Conservation (phyloP, 83 land plant species). For the Isoetes engelmannii region DNA sequence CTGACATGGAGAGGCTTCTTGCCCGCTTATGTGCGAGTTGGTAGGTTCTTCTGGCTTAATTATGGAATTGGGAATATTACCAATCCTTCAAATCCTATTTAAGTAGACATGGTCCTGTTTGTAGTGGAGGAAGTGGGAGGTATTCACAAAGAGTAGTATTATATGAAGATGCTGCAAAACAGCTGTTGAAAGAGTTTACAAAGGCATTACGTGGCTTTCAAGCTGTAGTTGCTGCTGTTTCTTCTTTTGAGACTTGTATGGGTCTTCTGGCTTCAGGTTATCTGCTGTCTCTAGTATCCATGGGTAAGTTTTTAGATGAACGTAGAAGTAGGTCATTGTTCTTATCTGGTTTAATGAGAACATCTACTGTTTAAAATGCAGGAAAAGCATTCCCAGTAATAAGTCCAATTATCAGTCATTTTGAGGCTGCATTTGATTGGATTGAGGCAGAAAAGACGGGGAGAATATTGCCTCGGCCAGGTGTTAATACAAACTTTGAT, state of each 20-base stretch:
- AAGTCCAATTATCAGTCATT: constrained; percentile 42
- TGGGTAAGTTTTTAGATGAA: constrained; percentile 38
- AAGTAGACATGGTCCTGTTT: background rate
- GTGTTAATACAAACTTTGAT: constrained; percentile 77
- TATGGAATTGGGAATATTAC: too few species aligned
- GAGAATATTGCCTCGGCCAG: constrained; percentile 66
- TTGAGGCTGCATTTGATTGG: constrained; percentile 94
- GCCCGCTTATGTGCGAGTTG: constrained; percentile 71
- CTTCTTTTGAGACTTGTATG: constrained; percentile 31
- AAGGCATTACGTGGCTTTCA: constrained; percentile 72
- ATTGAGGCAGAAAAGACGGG: constrained; percentile 74
- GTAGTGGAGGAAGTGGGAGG: constrained; percentile 80
- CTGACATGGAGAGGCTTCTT: constrained; percentile 89
- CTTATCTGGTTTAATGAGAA: too few species aligned
- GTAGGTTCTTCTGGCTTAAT: constrained; percentile 21
- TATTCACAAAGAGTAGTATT: constrained; percentile 65
- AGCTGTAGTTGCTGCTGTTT: constrained; percentile 52
- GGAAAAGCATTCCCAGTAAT: constrained; percentile 62
- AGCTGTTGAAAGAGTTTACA: constrained; percentile 66
- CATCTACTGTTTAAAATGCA: constrained; percentile 14
- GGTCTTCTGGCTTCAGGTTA: constrained; percentile 29
- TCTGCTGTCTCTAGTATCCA: constrained; percentile 45
- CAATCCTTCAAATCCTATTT: background rate
- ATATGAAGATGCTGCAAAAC: constrained; percentile 90
- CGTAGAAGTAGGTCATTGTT: too few species aligned